These are phyloP conservation scores for Pistacia integerrima DNA, from an alignment of 345 rosid genomes.

Conservation along the genomic window DNA sequence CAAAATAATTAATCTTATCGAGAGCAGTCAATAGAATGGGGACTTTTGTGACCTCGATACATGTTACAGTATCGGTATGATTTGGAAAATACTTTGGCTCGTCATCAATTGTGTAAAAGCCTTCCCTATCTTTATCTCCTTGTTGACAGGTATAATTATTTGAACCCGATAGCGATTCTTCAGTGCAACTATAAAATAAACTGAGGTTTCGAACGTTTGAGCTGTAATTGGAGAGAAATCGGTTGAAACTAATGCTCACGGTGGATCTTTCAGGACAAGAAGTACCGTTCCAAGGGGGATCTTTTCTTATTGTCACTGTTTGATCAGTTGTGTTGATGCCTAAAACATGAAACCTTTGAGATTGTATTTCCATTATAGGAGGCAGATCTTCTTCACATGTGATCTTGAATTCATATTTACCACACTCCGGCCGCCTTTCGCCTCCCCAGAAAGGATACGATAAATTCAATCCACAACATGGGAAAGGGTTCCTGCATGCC, in stretches of 20 bases:
- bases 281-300: background rate
- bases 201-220: constrained; percentile 9
- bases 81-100: background rate
- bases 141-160: background rate
- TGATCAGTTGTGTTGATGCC: background rate
- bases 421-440: constrained; percentile 33
- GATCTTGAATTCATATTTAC: constrained; percentile 37
- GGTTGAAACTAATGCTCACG: constrained; percentile 4
- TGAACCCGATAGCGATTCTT: accelerated
- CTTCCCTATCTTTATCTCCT: accelerated
- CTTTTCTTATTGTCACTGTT: constrained; percentile 26
- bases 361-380: background rate
- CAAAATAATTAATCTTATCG: too few species aligned
- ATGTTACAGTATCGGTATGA: background rate
- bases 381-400: constrained; percentile 9
- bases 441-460: constrained; percentile 61
- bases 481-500: constrained; percentile 21
- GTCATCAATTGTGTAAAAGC: constrained; percentile 7
- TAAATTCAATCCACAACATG: constrained; percentile 32
- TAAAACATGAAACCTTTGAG: constrained; percentile 15
- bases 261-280: constrained; percentile 17
- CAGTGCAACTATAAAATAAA: constrained; percentile 33
- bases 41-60: background rate
- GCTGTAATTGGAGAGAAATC: background rate
- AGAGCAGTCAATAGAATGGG: constrained; percentile 14